These are phyloP conservation scores for Saururus chinensis DNA, from an alignment of 164 flowering plant genomes.

Conservation along the genomic window DNA sequence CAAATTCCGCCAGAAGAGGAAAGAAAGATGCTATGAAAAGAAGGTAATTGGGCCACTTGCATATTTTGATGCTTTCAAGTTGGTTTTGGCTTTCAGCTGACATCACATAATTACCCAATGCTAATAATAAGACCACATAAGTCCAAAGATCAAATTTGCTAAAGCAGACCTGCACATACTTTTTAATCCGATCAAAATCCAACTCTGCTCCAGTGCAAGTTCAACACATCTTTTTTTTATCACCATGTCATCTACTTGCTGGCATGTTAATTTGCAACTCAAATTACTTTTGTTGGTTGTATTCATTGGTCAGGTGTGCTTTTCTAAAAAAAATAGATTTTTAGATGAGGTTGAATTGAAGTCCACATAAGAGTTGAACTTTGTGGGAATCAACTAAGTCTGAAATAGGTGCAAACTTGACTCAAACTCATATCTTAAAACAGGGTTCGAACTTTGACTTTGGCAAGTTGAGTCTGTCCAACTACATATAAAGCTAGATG, in stretches of 20 bases:
- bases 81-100: neutral
- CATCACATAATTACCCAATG: neutral
- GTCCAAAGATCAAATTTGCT: neutral
- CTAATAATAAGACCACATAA: neutral
- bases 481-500: too few relatives aligned
- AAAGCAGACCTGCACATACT: too few relatives aligned
- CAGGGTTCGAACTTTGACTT: neutral
- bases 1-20: constrained; percentile 75
- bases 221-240: too few relatives aligned
- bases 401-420: neutral
- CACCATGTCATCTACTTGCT: neutral
- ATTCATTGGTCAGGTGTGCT: neutral
- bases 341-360: too few relatives aligned
- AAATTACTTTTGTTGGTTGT: neutral
- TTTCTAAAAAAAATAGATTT: too few relatives aligned
- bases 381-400: too few relatives aligned
- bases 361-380: too few relatives aligned
- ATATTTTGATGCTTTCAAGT: neutral
- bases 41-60: constrained; percentile 33
- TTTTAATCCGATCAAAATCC: too few relatives aligned
- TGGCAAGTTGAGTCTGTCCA: too few relatives aligned
- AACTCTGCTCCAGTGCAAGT: too few relatives aligned
- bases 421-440: neutral
- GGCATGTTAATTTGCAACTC: neutral
- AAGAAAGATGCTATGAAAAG: constrained; percentile 75